Evolutionary conservation across 768 basidiomycete species (phyloP), one percentile per base, ranked within the genome.

Genomic region (Ephemerocybe angulata): DNA sequence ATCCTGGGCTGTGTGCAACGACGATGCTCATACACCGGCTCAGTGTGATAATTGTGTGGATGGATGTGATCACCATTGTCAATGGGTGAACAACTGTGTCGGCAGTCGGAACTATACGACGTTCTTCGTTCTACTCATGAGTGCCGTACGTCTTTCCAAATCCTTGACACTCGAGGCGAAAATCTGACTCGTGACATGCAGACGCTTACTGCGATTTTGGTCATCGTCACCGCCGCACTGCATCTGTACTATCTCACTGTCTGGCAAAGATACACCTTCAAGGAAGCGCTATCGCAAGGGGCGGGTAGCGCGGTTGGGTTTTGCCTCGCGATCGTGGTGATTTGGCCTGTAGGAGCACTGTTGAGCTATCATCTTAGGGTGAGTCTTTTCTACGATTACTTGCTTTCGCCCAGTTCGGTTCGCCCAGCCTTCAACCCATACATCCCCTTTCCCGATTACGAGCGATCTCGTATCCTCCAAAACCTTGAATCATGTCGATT

Each of bases 11-110:
- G n/a, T n/a, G n/a, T n/a, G n/a, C n/a, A n/a, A n/a, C n/a, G n/a
- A n/a, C n/a, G n/a, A n/a, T n/a, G n/a, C n/a, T n/a, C n/a, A n/a
- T n/a, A n/a, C n/a, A n/a, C n/a, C n/a, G n/a, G n/a, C n/a, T 2
- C 60, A 95, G 89, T 99, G 96, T 66, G 93, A 97, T 62, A 98
- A 98, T 66, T 99, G 96, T 65, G 93, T 98, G 15, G 95, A 98
- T 60, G 87, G 87, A 10, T 98, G 95, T 60, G 94, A 96, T 67
- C 90, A 95, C 65, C 92, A 93, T 65, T 90, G 87, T 58, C 86
- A 87, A 65, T 90, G 87, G 88, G 84, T 99, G 19, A 97, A 98
- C 68, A 97, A 93, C 66, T 98, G 97, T 67, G 81, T 99, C 37
- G 97, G 97, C 6, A 83, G 92, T 37, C 86, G 94, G 42, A 98